Conservation (phyloP, 2,329 filamentous ascomycete genomes). For the Aspergillus tanneri region DNA sequence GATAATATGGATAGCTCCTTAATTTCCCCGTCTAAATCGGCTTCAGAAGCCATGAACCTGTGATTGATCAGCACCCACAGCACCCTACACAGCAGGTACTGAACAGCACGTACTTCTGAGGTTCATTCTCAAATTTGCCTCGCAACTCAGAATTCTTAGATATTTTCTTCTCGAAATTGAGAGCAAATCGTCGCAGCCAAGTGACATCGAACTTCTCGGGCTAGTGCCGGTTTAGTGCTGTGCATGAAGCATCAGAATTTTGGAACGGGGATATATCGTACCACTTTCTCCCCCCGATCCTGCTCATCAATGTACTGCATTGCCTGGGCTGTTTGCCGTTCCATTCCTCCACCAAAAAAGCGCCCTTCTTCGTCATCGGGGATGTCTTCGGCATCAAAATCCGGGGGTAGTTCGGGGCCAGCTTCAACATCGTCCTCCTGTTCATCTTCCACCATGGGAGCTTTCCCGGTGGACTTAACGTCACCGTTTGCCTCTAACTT, state of each 20-base stretch:
- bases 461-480: slow-evolving; percentile 48
- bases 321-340: slow-evolving; percentile 73
- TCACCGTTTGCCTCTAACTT: slow-evolving; percentile 55
- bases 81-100: neutral
- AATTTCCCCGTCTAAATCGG: slow-evolving; percentile 84
- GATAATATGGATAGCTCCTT: slow-evolving; percentile 82
- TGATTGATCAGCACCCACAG: slow-evolving; percentile 22
- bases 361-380: slow-evolving; percentile 85
- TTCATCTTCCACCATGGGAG: slow-evolving; percentile 50
- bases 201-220: slow-evolving; percentile 76
- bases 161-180: slow-evolving; percentile 88
- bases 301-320: slow-evolving; percentile 82
- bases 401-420: slow-evolving; percentile 57
- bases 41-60: slow-evolving; percentile 76
- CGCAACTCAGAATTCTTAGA: slow-evolving; percentile 86
- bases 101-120: slow-evolving; percentile 59
- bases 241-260: neutral
- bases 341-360: slow-evolving; percentile 93
- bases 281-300: slow-evolving; percentile 53
- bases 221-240: slow-evolving; percentile 27
- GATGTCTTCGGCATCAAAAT: slow-evolving; percentile 58
- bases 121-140: slow-evolving; percentile 77
- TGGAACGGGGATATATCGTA: slow-evolving; percentile 30
- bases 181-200: slow-evolving; percentile 78
- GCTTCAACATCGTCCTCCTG: slow-evolving; percentile 48